phyloP scores from a whole-genome alignment of 2,329 filamentous ascomycete genomes.

The Waltergamsia citrina region DNA sequence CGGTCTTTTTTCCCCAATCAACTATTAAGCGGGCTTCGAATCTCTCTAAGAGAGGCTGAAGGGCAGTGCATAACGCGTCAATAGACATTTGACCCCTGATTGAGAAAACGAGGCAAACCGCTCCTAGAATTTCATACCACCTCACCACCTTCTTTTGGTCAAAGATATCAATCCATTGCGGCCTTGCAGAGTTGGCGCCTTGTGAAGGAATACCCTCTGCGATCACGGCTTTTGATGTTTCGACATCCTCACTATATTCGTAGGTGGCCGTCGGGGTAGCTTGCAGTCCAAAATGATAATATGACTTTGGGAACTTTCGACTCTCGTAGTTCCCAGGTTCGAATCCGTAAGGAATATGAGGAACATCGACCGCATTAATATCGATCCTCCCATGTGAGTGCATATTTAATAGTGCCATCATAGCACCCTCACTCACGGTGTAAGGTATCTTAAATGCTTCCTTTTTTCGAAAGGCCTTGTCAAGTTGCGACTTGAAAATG shows the following conservation, averaged over 20 bases:
- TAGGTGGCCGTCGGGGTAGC: conserved; percentile 56
- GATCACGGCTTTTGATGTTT: conserved; percentile 25
- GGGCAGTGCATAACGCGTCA: conserved; percentile 40
- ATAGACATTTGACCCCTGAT: conserved; percentile 49
- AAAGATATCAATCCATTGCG: conserved; percentile 66
- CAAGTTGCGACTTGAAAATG: conserved; percentile 50
- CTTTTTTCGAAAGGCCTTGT: conserved; percentile 38
- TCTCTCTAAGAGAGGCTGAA: conserved; percentile 49
- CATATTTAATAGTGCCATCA: conserved; percentile 59
- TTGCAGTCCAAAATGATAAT: conserved; percentile 54
- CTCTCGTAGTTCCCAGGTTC: conserved; percentile 63
- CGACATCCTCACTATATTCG: conserved; percentile 40
- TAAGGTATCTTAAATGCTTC: conserved; percentile 39
- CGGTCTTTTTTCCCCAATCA: conserved; percentile 46
- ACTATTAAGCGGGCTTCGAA: conserved; percentile 53
- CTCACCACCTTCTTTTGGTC: conserved; percentile 45
- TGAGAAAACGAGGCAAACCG: conserved; percentile 53
- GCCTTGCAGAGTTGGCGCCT: conserved; percentile 41
- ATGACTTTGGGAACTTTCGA: conserved; percentile 54
- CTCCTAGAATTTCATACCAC: conserved; percentile 56
- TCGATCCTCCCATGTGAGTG: conserved; percentile 48
- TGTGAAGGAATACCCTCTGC: conserved; percentile 28
- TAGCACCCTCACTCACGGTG: conserved; percentile 51
- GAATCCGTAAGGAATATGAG: conserved; percentile 59
- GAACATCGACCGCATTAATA: conserved; percentile 44